A percentile compares a stretch with the other conserved stretches of the same genome.
phyloP scores from a whole-genome alignment of 192 early-diverging fungal genomes.

The Gonapodya sp. region DNA sequence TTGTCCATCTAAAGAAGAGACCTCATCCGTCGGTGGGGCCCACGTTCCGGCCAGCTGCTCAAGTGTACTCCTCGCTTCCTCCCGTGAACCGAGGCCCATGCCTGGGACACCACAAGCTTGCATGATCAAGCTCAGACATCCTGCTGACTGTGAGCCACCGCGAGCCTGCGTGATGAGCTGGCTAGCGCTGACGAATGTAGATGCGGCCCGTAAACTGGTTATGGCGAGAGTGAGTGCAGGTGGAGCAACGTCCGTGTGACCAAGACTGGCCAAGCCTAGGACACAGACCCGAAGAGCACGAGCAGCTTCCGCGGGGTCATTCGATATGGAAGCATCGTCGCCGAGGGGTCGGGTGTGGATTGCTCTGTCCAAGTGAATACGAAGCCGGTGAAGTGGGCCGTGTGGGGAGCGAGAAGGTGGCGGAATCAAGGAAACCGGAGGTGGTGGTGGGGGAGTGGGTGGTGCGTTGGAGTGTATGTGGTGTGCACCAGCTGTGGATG shows the following conservation, averaged over 20 bases:
- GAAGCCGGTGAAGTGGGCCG: not conserved
- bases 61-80: not conserved
- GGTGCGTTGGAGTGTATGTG: not conserved
- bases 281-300: not conserved
- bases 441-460: not conserved
- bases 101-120: not conserved
- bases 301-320: not conserved
- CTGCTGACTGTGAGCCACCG: not conserved
- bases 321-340: not conserved
- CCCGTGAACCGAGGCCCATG: not conserved
- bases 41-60: not conserved
- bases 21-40: not conserved
- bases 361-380: not conserved
- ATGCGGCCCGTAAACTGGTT: not conserved
- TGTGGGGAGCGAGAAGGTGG: not conserved
- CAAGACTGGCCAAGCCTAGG: not conserved
- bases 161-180: not conserved
- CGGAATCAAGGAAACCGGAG: not conserved
- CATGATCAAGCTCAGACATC: not conserved
- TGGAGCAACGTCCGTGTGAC: not conserved
- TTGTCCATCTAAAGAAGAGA: not conserved
- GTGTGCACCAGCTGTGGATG: not conserved
- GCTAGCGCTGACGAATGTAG: not conserved
- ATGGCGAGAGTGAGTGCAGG: not conserved
- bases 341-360: not conserved